A percentile compares a stretch with the other conserved stretches of the same genome.
phyloP scores from a whole-genome alignment of 257 asterid species.

The Ajuga chamaepitys region DNA sequence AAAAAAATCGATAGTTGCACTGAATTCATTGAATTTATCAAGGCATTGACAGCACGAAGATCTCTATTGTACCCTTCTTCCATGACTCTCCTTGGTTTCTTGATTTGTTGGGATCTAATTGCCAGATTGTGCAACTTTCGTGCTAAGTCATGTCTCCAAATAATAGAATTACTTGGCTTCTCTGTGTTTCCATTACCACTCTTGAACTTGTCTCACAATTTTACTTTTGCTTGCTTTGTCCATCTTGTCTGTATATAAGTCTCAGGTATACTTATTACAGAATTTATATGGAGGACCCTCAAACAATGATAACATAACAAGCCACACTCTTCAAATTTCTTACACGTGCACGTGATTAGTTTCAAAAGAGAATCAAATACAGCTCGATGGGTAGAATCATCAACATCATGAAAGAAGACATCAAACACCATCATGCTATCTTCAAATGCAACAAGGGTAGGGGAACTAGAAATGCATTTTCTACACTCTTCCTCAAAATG shows the following conservation, averaged over 20 bases:
- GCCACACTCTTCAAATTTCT: conserved; percentile 1
- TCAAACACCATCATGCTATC: neutral
- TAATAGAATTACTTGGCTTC: neutral
- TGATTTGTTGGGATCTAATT: too few relatives aligned
- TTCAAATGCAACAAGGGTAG: neutral
- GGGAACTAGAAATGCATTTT: neutral
- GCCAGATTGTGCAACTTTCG: neutral
- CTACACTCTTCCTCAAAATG: neutral
- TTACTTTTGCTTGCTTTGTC: neutral
- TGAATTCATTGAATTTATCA: too few relatives aligned
- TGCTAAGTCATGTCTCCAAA: neutral
- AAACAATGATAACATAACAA: neutral
- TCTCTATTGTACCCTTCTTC: too few relatives aligned
- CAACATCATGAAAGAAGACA: too few relatives aligned
- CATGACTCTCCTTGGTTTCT: too few relatives aligned
- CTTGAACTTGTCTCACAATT: neutral
- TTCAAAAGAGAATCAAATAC: neutral
- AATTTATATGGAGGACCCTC: neutral
- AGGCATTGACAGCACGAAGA: too few relatives aligned
- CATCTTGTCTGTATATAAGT: neutral
- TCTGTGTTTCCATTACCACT: neutral
- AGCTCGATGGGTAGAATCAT: neutral
- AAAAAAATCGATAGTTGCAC: too few relatives aligned
- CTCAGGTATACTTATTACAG: neutral
- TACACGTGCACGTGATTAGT: neutral